phyloP scores from a whole-genome alignment of 2,329 filamentous ascomycete species.

The Fusarium odoratissimum region DNA sequence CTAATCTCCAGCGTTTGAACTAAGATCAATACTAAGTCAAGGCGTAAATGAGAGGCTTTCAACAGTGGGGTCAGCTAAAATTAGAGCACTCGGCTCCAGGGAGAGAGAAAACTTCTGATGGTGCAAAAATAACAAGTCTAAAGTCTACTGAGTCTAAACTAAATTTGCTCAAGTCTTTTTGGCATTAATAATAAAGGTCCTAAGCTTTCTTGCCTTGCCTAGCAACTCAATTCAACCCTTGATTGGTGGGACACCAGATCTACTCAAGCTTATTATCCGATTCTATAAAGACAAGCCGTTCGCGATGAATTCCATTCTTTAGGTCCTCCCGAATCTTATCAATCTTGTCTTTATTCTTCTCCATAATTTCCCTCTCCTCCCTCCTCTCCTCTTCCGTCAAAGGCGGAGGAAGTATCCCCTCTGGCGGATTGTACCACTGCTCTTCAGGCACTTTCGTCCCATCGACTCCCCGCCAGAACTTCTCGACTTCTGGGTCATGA shows the following conservation, averaged over 20 bases:
- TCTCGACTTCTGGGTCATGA: neutral
- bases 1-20: neutral
- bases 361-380: neutral
- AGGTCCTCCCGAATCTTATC: accelerated
- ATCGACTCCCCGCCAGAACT: neutral
- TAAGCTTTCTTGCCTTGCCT: too few relatives aligned
- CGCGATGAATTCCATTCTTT: neutral
- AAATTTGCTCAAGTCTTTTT: too few relatives aligned
- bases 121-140: too few relatives aligned
- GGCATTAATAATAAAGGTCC: too few relatives aligned
- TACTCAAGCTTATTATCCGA: slow-evolving; percentile 1
- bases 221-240: too few relatives aligned
- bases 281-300: neutral
- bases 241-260: neutral
- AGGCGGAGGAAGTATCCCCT: neutral
- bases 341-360: neutral
- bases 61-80: neutral
- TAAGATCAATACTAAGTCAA: neutral
- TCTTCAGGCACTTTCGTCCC: neutral
- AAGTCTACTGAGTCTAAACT: too few relatives aligned
- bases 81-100: neutral
- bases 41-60: neutral
- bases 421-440: neutral
- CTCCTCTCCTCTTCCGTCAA: neutral
- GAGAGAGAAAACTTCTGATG: too few relatives aligned